These are phyloP conservation scores for Exsudoporus frostii DNA, from an alignment of 768 basidiomycete species.

Conservation along the genomic window DNA sequence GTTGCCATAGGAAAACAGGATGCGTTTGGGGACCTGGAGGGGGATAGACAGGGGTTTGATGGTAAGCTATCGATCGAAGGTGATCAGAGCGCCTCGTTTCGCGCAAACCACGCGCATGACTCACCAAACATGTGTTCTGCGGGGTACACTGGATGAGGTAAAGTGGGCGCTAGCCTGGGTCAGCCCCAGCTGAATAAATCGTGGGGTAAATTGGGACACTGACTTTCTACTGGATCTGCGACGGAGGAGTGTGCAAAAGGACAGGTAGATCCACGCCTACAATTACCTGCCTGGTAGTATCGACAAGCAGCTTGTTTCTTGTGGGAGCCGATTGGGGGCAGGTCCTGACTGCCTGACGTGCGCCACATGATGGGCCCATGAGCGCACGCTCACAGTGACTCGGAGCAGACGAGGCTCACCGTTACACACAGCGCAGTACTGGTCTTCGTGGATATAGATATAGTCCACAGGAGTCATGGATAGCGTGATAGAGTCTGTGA, in stretches of 20 bases:
- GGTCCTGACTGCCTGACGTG: conserved; percentile 10
- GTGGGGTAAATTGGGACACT: neutral
- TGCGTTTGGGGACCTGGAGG: conserved; percentile 12
- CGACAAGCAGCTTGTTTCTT: conserved; percentile 20
- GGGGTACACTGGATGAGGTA: conserved; percentile 12
- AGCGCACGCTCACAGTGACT: neutral
- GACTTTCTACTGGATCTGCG: conserved; percentile 16
- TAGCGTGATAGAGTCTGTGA: neutral
- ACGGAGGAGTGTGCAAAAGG: conserved; percentile 21
- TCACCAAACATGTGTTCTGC: conserved; percentile 18
- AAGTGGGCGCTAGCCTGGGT: conserved; percentile 10
- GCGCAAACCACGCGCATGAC: neutral
- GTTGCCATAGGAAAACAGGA: conserved; percentile 24
- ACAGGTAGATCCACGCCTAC: conserved; percentile 27
- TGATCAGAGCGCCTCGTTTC: conserved; percentile 1
- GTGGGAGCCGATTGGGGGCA: neutral
- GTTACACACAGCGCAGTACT: conserved; percentile 1
- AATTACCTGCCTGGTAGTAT: conserved; percentile 25
- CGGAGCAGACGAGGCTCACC: conserved; percentile 12
- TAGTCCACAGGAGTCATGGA: conserved; percentile 9
- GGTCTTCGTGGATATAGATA: conserved; percentile 16
- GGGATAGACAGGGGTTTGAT: conserved; percentile 21
- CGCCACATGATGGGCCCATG: conserved; percentile 6
- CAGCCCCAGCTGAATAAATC: conserved; percentile 3
- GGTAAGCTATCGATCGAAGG: conserved; percentile 17